Percentiles rank a stretch among this genome's conserved stretches.
Conservation (phyloP, 345 rosid species). For the Garcia nutans region DNA sequence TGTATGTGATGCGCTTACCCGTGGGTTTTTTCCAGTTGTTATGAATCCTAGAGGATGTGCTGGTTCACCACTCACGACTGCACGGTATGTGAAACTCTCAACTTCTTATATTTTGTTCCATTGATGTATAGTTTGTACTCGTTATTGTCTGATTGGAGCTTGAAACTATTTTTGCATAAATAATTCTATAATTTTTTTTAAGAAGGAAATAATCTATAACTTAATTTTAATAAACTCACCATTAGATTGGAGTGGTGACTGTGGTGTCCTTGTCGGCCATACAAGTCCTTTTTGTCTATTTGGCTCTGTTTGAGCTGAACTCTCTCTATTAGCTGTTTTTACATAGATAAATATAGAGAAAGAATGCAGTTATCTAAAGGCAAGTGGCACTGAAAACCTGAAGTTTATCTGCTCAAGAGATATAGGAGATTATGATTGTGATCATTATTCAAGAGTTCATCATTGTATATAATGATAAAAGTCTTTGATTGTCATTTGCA, state of each 20-base stretch:
- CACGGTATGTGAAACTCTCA: slow-evolving; percentile 51
- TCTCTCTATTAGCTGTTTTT: too few relatives aligned
- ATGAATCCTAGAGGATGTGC: slow-evolving; percentile 99
- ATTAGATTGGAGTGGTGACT: not conserved
- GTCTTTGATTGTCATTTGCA: not conserved
- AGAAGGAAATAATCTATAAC: too few relatives aligned
- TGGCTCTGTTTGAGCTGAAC: too few relatives aligned
- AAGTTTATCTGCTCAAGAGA: not conserved
- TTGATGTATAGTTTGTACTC: not conserved
- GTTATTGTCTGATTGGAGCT: not conserved
- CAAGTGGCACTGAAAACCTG: not conserved
- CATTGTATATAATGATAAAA: not conserved
- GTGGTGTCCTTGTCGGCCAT: too few relatives aligned
- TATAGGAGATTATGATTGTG: too few relatives aligned
- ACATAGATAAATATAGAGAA: too few relatives aligned
- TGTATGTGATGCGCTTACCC: slow-evolving; percentile 56
- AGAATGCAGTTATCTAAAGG: too few relatives aligned
- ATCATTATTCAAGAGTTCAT: not conserved
- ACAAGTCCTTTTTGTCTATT: too few relatives aligned
- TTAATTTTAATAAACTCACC: not conserved
- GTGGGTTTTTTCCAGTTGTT: slow-evolving; percentile 80
- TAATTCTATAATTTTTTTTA: not conserved
- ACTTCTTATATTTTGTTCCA: not conserved
- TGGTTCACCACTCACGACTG: slow-evolving; percentile 82
- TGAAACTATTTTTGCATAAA: not conserved